A percentile compares a stretch with the other conserved stretches of the same genome.
Conservation (phyloP, 768 basidiomycete species). For the Tricholomella constricta region DNA sequence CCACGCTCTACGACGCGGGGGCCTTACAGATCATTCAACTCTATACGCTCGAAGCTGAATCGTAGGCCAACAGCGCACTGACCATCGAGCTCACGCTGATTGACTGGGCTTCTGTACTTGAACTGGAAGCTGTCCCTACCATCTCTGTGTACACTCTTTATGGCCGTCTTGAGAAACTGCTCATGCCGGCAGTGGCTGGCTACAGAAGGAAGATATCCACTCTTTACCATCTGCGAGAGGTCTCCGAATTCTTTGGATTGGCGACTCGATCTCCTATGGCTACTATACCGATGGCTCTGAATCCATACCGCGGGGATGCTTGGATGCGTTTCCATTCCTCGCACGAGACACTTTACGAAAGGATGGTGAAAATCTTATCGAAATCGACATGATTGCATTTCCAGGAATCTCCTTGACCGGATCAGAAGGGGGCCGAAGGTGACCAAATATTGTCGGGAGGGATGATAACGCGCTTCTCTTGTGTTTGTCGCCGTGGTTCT, state of each 20-base stretch:
- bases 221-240: no score
- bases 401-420: constrained; percentile 7
- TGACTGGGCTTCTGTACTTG: constrained; percentile 11
- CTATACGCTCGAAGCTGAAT: not conserved
- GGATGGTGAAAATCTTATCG: not conserved
- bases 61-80: not conserved
- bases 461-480: not conserved
- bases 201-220: no score
- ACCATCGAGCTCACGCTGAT: constrained; percentile 9
- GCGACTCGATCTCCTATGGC: constrained; percentile 11
- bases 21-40: constrained; percentile 5
- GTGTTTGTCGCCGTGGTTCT: not conserved
- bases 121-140: constrained; percentile 7
- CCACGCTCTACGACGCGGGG: not conserved
- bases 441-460: not conserved
- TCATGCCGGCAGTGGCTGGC: no score
- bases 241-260: not conserved
- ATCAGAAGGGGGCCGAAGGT: constrained; percentile 3
- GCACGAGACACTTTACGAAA: constrained; percentile 9
- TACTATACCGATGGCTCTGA: constrained; percentile 7
- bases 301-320: constrained; percentile 8
- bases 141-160: not conserved
- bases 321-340: constrained; percentile 11
- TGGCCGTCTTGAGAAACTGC: not conserved
- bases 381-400: constrained; percentile 8